Percentiles rank a stretch among this genome's conserved stretches.
Conservation (phyloP, 208 protist genomes). For the Wallacemonas sp. region DNA sequence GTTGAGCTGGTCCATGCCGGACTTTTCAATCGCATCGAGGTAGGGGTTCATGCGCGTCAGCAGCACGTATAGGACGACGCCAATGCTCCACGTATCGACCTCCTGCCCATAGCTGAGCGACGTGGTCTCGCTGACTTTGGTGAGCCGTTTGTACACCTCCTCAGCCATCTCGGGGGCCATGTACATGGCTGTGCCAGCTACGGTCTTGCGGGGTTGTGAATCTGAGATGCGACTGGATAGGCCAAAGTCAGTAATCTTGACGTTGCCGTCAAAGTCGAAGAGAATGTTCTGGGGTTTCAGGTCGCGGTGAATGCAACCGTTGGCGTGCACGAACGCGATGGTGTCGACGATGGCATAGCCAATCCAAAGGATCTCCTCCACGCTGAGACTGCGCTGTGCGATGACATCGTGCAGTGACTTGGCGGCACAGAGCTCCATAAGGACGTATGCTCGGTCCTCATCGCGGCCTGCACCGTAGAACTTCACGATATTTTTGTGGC, state of each 20-base stretch:
- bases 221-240: slow-evolving; percentile 82
- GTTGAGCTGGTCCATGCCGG: slow-evolving; percentile 45
- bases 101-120: slow-evolving; percentile 84
- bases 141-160: slow-evolving; percentile 84
- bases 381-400: slow-evolving; percentile 45
- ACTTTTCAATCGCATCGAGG: slow-evolving; percentile 64
- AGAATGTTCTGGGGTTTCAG: slow-evolving; percentile 92
- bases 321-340: slow-evolving; percentile 82
- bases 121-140: slow-evolving; percentile 40
- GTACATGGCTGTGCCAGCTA: slow-evolving; percentile 90
- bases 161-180: slow-evolving; percentile 90
- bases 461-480: slow-evolving; percentile 77
- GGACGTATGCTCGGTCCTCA: slow-evolving; percentile 76
- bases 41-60: slow-evolving; percentile 89
- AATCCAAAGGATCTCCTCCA: slow-evolving; percentile 86
- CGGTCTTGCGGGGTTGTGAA: slow-evolving; percentile 78
- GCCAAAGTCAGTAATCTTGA: slow-evolving; percentile 94
- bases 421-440: slow-evolving; percentile 86
- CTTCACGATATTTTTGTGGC: slow-evolving; percentile 85
- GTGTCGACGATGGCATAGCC: slow-evolving; percentile 83
- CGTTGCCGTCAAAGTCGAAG: slow-evolving; percentile 86
- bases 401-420: slow-evolving; percentile 84
- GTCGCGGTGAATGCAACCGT: slow-evolving; percentile 89
- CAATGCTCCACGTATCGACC: slow-evolving; percentile 90
- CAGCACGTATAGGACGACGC: slow-evolving; percentile 86